Conservation (phyloP, 2,329 filamentous ascomycete species). For the Beauveria sp. region DNA sequence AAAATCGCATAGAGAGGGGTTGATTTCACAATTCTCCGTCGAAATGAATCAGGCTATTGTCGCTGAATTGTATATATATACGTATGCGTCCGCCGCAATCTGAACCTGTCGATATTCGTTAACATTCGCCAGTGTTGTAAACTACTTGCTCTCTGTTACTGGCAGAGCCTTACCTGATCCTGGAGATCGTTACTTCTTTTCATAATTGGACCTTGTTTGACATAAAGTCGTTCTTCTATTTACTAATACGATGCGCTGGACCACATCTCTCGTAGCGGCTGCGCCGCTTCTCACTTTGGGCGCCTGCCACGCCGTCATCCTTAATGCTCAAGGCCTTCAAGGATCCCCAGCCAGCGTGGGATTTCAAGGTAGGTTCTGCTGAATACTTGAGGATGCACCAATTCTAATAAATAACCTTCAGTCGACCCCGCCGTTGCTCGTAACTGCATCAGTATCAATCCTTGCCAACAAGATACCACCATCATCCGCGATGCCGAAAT, state of each 20-base stretch:
- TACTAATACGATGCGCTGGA: slow-evolving; percentile 2
- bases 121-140: background rate
- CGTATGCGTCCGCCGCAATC: background rate
- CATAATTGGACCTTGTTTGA: background rate
- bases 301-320: slow-evolving; percentile 36
- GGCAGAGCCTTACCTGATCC: background rate
- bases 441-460: slow-evolving; percentile 56
- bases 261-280: background rate
- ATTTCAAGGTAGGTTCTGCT: slow-evolving; percentile 33
- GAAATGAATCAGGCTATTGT: background rate
- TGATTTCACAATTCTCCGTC: background rate
- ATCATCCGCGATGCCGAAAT: slow-evolving; percentile 54
- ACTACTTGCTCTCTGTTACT: background rate
- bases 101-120: no score
- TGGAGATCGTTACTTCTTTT: background rate
- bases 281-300: slow-evolving; percentile 15
- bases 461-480: slow-evolving; percentile 58
- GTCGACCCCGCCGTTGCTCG: slow-evolving; percentile 49
- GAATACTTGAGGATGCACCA: background rate
- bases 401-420: slow-evolving; percentile 14
- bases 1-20: background rate
- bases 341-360: slow-evolving; percentile 40
- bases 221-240: background rate
- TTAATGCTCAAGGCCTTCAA: slow-evolving; percentile 36
- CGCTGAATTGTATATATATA: background rate